A percentile compares a stretch with the other conserved stretches of the same genome.
phyloP scores from a whole-genome alignment of 2,329 filamentous ascomycete species.

The Diaporthe ampelina region DNA sequence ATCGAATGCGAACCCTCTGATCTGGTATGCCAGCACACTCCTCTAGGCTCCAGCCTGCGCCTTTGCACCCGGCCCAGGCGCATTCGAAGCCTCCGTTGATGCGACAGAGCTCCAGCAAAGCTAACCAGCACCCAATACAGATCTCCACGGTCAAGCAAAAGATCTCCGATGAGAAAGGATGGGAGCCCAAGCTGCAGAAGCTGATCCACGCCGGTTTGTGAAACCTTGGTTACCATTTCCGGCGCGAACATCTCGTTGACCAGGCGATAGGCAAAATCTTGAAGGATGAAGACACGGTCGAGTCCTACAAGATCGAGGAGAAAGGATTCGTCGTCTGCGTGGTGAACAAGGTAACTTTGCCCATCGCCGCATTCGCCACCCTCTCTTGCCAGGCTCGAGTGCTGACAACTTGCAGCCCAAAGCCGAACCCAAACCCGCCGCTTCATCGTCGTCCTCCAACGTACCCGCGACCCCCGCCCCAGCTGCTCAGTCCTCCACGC shows the following conservation, averaged over 20 bases:
- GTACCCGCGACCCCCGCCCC: constrained; percentile 74
- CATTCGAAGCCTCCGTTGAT: constrained; percentile 34
- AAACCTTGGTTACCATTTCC: constrained; percentile 14
- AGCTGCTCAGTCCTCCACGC: constrained; percentile 61
- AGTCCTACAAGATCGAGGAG: constrained; percentile 98
- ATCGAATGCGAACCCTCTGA: constrained; percentile 95
- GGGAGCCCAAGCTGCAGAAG: constrained; percentile 92
- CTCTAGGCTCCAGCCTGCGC: constrained; percentile 37
- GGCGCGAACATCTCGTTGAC: constrained; percentile 46
- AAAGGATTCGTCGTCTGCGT: constrained; percentile 99
- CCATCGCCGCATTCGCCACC: constrained; percentile 4
- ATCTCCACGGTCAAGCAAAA: constrained; percentile 93
- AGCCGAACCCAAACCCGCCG: constrained; percentile 65
- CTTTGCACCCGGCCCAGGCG: constrained; percentile 15
- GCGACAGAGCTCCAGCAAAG: constrained; percentile 43
- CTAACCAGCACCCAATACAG: constrained; percentile 60
- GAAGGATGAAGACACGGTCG: constrained; percentile 96
- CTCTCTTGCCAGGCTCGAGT: constrained; percentile 33
- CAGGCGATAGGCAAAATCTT: constrained; percentile 88
- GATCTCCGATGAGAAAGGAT: constrained; percentile 92
- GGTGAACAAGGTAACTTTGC: constrained; percentile 84
- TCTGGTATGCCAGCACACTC: constrained; percentile 75
- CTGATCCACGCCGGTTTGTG: constrained; percentile 95
- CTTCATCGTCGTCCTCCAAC: constrained; percentile 71
- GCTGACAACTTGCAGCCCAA: constrained; percentile 73